Conservation (phyloP, 306 rosid species). For the Cicer arietinum region DNA sequence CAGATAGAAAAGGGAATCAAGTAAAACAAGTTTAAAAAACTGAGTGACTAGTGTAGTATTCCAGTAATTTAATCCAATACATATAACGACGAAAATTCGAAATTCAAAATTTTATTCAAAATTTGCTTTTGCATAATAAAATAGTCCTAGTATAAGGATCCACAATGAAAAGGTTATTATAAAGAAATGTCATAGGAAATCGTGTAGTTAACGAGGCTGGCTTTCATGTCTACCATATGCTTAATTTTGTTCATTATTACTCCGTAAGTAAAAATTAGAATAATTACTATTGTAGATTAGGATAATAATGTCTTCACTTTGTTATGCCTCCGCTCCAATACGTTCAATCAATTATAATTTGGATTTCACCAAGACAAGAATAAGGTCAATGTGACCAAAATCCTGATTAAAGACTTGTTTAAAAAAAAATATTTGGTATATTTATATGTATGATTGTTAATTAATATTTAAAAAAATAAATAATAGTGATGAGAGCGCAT, state of each 20-base stretch:
- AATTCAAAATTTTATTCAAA: background rate
- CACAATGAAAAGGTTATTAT: slow-evolving; percentile 25
- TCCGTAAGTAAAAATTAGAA: slow-evolving; percentile 17
- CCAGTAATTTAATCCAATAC: background rate
- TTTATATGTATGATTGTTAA: no score
- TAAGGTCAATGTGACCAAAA: no score
- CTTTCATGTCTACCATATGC: slow-evolving; percentile 26
- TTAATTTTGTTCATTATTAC: slow-evolving; percentile 6
- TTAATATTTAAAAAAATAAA: no score
- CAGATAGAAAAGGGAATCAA: background rate
- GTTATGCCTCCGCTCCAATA: slow-evolving; percentile 44
- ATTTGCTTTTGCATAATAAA: slow-evolving; percentile 40
- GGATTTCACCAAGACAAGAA: no score
- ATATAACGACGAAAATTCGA: background rate
- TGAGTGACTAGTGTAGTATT: background rate
- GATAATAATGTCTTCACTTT: slow-evolving; percentile 39
- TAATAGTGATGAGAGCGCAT: no score
- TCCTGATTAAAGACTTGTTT: no score
- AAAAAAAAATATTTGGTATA: no score
- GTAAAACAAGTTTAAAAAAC: background rate
- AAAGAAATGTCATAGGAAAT: slow-evolving; percentile 41
- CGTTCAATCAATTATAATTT: background rate
- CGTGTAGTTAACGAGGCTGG: slow-evolving; percentile 33
- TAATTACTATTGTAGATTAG: slow-evolving; percentile 33
- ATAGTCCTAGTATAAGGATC: background rate